A percentile compares a stretch with the other conserved stretches of the same genome.
These are phyloP conservation scores for Ceratocystiopsis brevicomis DNA, from an alignment of 2,329 filamentous ascomycete species.

Conservation along the genomic window DNA sequence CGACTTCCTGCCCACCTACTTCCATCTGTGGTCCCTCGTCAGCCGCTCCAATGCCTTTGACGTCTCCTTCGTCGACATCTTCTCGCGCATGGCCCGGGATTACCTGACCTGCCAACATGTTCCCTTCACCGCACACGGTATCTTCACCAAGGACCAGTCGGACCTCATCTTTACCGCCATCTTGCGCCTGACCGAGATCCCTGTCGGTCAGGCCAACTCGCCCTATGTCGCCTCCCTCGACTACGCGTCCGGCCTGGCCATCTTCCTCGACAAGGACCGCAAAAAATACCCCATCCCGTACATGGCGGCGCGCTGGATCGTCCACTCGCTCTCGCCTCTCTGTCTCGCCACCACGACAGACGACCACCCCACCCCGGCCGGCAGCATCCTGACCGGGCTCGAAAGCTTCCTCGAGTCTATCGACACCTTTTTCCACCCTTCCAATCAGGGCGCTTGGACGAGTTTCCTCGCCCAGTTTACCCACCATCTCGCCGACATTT, in stretches of 20 bases:
- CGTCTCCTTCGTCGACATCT: constrained; percentile 69
- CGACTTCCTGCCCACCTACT: constrained; percentile 79
- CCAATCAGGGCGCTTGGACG: constrained; percentile 85
- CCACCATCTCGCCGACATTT: constrained; percentile 85
- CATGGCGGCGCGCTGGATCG: constrained; percentile 80
- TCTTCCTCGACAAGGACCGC: constrained; percentile 79
- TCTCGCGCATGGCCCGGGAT: constrained; percentile 75
- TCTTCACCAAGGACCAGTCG: constrained; percentile 84
- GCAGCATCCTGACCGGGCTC: constrained; percentile 65
- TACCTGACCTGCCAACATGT: constrained; percentile 57
- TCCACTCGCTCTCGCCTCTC: constrained; percentile 76
- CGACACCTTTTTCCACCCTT: constrained; percentile 97
- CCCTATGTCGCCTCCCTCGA: constrained; percentile 73
- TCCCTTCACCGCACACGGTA: constrained; percentile 67
- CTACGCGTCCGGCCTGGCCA: constrained; percentile 60
- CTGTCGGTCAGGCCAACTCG: constrained; percentile 86
- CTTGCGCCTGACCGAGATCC: constrained; percentile 77
- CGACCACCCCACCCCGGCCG: constrained; percentile 20
- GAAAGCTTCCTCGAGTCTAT: constrained; percentile 88
- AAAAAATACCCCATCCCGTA: constrained; percentile 86
- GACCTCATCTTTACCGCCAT: constrained; percentile 85
- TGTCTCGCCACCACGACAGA: constrained; percentile 40
- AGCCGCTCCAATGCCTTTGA: constrained; percentile 79
- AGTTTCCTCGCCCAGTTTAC: constrained; percentile 76
- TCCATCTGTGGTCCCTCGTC: constrained; percentile 89